Evolutionary conservation across 352 stramenopile species (phyloP), one percentile per base, ranked within the genome.

Genomic region (Saprolegnia diclina): DNA sequence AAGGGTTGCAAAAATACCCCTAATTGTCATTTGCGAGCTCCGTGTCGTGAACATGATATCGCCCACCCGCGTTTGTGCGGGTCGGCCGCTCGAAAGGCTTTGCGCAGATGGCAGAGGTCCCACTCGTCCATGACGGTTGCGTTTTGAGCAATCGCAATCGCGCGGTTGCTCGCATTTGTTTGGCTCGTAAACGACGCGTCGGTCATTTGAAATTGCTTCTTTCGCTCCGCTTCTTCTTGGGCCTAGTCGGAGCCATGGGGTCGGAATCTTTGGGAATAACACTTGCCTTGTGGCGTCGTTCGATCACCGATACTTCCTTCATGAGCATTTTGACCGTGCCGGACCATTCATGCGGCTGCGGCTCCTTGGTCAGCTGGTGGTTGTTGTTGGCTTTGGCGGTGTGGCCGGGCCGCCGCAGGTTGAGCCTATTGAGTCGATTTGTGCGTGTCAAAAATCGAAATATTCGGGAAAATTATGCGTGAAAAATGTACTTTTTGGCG

Each of bases 291-390:
- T 74, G 35, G 85, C 75, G 1, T 24, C 79, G 69, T 63, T 84
- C 76, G 48, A 82, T 84, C 19, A 55, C 68, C 6, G 78, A 74
- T 1, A 91, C 77, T 54, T 90, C 83, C 35, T 79, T 78, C 62
- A 91, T 87, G 4, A 93, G 76, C 65, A 93, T 74, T 56, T 81
- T 83, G 21, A 91, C 85, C 0, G 80, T 91, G 0, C 82, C 79
- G 10, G 83, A 91, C 70, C 90, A 72, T 24, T 71, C 65, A 45
- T 87, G 84, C 4, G 77, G 72, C 55, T 77, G 75, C 7, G 77
- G 72, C 75, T 59, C 52, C 11, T 59, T 59, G 2, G 13, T 10
- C 52, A 59, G 7, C 18, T 48, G 24, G 52, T 59, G 11, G 35
- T 16, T 24, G 11, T 59, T 59, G 35, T 3, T 24, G 11, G 52